Conservation (phyloP, 257 asterid species). For the Eucommia ulmoides region DNA sequence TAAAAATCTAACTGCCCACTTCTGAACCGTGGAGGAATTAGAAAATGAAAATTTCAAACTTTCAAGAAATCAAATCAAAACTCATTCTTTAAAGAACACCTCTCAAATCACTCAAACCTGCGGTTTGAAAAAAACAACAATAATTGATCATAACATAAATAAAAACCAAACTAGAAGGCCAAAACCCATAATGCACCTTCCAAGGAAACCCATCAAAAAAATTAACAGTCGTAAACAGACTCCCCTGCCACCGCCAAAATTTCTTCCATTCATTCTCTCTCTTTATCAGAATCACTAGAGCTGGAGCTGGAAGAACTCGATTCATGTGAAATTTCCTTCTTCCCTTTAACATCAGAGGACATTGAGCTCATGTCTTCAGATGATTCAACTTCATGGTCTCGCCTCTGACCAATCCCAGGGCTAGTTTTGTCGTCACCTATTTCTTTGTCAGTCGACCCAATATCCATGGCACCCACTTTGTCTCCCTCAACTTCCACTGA, state of each 20-base stretch:
- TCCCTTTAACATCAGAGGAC: conserved; percentile 12
- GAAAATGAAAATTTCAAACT: too few species aligned
- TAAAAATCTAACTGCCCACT: too few species aligned
- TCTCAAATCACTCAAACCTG: conserved; percentile 13
- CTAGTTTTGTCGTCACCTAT: conserved; percentile 5
- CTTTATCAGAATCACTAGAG: conserved; percentile 46
- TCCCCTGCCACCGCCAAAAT: conserved; percentile 1
- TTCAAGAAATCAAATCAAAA: conserved; percentile 41
- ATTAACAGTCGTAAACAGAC: conserved; percentile 1
- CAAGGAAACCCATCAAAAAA: conserved; percentile 1
- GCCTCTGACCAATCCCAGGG: conserved; percentile 14
- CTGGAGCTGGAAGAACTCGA: conserved; percentile 25
- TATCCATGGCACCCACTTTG: conserved; percentile 14
- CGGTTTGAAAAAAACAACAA: conserved; percentile 4
- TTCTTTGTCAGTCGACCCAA: conserved; percentile 8
- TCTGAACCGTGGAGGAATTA: too few species aligned
- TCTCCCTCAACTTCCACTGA: conserved; percentile 15
- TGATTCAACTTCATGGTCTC: conserved; percentile 6
- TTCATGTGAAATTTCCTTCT: conserved; percentile 10
- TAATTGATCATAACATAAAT: not conserved
- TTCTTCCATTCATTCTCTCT: conserved; percentile 17
- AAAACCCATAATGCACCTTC: not conserved
- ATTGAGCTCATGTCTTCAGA: conserved; percentile 7
- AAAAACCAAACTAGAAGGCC: conserved; percentile 1
- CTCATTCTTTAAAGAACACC: conserved; percentile 44